These are phyloP conservation scores for Chlamydomonas sphaeroides DNA, from an alignment of 139 green algal species.

Conservation along the genomic window DNA sequence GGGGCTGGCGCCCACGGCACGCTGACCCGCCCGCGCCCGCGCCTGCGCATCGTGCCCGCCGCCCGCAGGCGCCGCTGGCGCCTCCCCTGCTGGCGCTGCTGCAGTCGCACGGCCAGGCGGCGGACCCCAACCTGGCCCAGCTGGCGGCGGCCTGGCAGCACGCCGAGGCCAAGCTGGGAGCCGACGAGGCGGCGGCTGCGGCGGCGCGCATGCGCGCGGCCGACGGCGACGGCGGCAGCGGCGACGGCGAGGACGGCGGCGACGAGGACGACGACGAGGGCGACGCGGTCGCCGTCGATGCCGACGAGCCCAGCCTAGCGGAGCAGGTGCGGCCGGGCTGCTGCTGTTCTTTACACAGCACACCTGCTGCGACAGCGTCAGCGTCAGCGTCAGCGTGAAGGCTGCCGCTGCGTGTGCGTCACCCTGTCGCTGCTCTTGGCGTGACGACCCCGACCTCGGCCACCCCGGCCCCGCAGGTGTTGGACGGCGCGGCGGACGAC, in stretches of 20 bases:
- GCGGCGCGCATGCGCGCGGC: background rate
- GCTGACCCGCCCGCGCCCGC: too few relatives aligned
- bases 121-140: conserved; percentile 84
- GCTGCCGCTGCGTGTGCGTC: too few relatives aligned
- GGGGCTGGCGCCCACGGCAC: too few relatives aligned
- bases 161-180: conserved; percentile 43
- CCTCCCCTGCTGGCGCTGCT: conserved; percentile 76
- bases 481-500: conserved; percentile 22
- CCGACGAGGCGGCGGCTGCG: conserved; percentile 24
- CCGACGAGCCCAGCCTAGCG: background rate
- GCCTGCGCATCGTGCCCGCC: background rate
- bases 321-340: background rate
- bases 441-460: too few relatives aligned
- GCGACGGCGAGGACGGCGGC: background rate
- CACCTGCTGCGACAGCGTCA: too few relatives aligned
- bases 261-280: conserved; percentile 29
- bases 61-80: conserved; percentile 66
- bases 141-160: conserved; percentile 76
- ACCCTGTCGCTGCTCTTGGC: too few relatives aligned
- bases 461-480: too few relatives aligned
- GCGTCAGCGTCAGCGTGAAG: too few relatives aligned
- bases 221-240: background rate
- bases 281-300: background rate
- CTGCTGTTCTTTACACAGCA: too few relatives aligned
- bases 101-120: conserved; percentile 65